Evolutionary conservation across 176 grass and related monocot species (phyloP), one percentile per base, ranked within the genome.

Genomic region (Oryza australiensis): DNA sequence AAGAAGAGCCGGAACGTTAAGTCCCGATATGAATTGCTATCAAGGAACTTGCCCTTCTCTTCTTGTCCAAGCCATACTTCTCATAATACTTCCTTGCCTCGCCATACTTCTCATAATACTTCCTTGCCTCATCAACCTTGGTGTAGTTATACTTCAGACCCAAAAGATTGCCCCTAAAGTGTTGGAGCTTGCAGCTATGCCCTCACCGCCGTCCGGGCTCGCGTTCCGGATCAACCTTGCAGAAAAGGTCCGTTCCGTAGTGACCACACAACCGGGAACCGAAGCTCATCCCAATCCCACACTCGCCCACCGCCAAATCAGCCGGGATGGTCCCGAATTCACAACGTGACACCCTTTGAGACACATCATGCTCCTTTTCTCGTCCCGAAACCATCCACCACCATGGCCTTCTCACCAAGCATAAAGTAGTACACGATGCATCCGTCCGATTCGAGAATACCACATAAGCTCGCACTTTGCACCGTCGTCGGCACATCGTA

Each of bases 341-440:
- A 83, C 34, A 11, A 97, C 49, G 3, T 68, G 71, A 48, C 95
- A 97, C 26, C 90, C 95, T 85, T 87, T 72, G 33, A 94, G 77
- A n/a, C 95, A 94, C 33, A 97, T 74, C 49, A 68, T 82, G 66
- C 62, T 90, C 0, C 66, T 83, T 64, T 81, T 33, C 22, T 5
- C 18, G 28, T 97, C 86, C 94, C 95, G 78, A 87, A 80, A 42
- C 95, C 95, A 76, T 97, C 95, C 5, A 65, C 74, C 51, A 97
- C 95, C 14, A 89, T 59, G 0, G 86, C 86, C 74, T 91, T 89
- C 73, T 86, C 75, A 0, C 77, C 77, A 16, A 89, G 64, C 60
- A 79, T 60, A 22, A 90, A 84, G 82, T 83, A 72, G 42, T 78
- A 57, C 51, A 57, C 32, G 64, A 81, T n/a, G 24, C 35, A 49